A percentile compares a stretch with the other conserved stretches of the same genome.
phyloP scores from a whole-genome alignment of 257 asterid genomes.

The Ehretia macrophylla region DNA sequence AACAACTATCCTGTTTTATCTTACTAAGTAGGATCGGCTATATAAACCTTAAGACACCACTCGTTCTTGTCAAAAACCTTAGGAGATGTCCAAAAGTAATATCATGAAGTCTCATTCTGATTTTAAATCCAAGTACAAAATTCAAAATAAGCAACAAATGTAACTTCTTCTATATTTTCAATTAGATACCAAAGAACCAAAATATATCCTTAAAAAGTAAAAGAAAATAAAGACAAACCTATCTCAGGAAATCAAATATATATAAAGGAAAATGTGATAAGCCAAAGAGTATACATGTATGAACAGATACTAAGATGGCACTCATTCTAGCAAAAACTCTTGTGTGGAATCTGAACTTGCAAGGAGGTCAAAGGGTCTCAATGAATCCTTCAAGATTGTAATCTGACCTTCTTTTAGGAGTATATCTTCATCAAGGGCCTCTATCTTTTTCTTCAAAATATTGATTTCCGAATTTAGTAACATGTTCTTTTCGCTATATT shows the following conservation, averaged over 20 bases:
- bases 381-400: constrained; percentile 72
- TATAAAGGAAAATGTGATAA: neutral
- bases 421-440: constrained; percentile 83
- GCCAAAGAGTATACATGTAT: neutral
- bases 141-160: too few species aligned
- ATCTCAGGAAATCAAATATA: neutral
- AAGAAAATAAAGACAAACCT: too few species aligned
- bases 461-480: constrained; percentile 59
- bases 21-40: too few species aligned
- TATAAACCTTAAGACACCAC: too few species aligned
- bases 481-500: constrained; percentile 74
- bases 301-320: neutral
- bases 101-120: too few species aligned
- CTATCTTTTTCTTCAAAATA: constrained; percentile 72
- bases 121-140: too few species aligned
- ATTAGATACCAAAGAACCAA: too few species aligned
- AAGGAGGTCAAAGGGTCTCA: constrained; percentile 73
- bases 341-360: constrained; percentile 58
- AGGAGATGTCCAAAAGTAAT: too few species aligned
- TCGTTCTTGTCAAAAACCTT: too few species aligned
- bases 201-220: too few species aligned
- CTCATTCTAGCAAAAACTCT: constrained; percentile 48
- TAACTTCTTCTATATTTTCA: too few species aligned
- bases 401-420: constrained; percentile 95
- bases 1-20: too few species aligned